Evolutionary conservation across 495 filamentous ascomycete species (phyloP).

Genomic region (Friedmanniomyces endolithicus): DNA sequence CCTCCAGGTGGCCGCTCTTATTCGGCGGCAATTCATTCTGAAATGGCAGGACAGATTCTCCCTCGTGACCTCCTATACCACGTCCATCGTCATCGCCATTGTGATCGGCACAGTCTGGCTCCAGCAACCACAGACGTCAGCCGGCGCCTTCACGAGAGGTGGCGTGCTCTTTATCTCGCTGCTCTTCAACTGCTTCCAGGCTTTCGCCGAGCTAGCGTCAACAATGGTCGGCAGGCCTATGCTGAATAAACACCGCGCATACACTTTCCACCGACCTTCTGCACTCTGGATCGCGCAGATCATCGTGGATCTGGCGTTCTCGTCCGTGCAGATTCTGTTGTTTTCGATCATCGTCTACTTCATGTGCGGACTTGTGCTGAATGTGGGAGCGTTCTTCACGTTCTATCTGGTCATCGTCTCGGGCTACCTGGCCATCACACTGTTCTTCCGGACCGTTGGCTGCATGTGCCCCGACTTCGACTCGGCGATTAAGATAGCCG

Average conservation of each 20-base stretch:
- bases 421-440: constrained; percentile 64
- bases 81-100: constrained; percentile 62
- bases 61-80: constrained; percentile 62
- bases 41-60: constrained; percentile 77
- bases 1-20: constrained; percentile 67
- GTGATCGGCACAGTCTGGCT: constrained; percentile 70
- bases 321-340: constrained; percentile 51
- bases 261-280: constrained; percentile 65
- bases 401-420: constrained; percentile 59
- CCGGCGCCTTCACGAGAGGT: constrained; percentile 63
- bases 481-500: constrained; percentile 70
- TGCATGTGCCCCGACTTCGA: constrained; percentile 76
- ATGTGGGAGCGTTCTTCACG: constrained; percentile 66
- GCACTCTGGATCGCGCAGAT: constrained; percentile 73
- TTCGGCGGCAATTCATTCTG: constrained; percentile 69
- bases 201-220: constrained; percentile 56
- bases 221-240: constrained; percentile 65
- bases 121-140: constrained; percentile 49
- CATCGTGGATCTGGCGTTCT: constrained; percentile 61
- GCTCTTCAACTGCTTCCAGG: constrained; percentile 69
- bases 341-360: constrained; percentile 73
- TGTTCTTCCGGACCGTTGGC: constrained; percentile 67
- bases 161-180: constrained; percentile 65
- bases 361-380: constrained; percentile 54
- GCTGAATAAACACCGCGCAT: constrained; percentile 67